These are phyloP conservation scores for Aspergillus sp. DNA, from an alignment of 2,329 filamentous ascomycete species.

Conservation along the genomic window DNA sequence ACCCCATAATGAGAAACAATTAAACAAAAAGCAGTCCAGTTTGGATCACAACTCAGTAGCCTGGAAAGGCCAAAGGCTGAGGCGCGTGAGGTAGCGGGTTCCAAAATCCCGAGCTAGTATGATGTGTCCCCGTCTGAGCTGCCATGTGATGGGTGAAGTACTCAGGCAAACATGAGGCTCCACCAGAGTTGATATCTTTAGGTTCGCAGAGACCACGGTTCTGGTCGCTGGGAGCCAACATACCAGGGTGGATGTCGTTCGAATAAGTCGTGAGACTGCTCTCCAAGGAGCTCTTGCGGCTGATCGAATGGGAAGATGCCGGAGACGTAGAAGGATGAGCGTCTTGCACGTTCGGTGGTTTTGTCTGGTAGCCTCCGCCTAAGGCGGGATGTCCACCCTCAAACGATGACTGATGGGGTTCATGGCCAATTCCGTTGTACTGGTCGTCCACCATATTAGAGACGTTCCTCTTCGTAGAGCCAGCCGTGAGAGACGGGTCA, in stretches of 20 bases:
- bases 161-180: constrained; percentile 13
- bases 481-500: constrained; percentile 5
- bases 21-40: background rate
- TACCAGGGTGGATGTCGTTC: constrained; percentile 12
- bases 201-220: constrained; percentile 2
- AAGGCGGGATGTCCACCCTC: background rate
- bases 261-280: constrained; percentile 16
- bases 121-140: constrained; percentile 5
- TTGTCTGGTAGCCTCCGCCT: background rate
- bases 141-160: constrained; percentile 19
- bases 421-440: background rate
- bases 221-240: constrained; percentile 11
- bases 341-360: background rate
- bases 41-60: constrained; percentile 6
- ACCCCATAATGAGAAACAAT: too few species aligned
- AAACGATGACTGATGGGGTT: background rate
- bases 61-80: constrained; percentile 13
- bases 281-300: constrained; percentile 19
- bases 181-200: constrained; percentile 8
- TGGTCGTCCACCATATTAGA: constrained; percentile 1
- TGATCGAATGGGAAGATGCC: constrained; percentile 13
- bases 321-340: constrained; percentile 15
- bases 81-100: constrained; percentile 9
- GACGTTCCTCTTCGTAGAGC: constrained; percentile 6
- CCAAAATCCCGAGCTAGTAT: constrained; percentile 10